These are phyloP conservation scores for Lasiosphaeria ovina DNA, from an alignment of 495 filamentous ascomycete genomes.

Conservation along the genomic window DNA sequence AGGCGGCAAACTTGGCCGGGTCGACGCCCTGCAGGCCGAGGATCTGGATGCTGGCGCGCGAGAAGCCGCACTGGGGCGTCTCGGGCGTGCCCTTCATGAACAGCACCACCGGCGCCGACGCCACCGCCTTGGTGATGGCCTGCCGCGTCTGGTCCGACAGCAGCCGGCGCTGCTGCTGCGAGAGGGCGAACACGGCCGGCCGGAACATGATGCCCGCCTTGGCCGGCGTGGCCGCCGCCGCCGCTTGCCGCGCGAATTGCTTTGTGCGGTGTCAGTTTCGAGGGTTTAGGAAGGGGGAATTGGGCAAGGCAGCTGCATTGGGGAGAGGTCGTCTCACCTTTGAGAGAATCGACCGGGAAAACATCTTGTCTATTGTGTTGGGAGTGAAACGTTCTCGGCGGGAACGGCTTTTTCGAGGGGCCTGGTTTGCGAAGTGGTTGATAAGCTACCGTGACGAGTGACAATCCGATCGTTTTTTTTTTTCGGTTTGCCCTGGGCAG, in stretches of 20 bases:
- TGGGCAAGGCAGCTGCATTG: background rate
- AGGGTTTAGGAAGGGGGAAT: background rate
- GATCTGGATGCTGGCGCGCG: constrained; percentile 90
- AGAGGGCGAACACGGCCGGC: constrained; percentile 29
- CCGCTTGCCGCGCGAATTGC: constrained; percentile 22
- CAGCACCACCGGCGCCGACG: constrained; percentile 83
- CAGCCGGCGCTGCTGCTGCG: constrained; percentile 50
- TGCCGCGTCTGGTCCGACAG: constrained; percentile 72
- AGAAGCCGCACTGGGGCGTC: constrained; percentile 97
- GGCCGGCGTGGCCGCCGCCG: constrained; percentile 9
- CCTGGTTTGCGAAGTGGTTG: too few relatives aligned
- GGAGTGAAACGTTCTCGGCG: background rate
- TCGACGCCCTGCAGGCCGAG: constrained; percentile 92
- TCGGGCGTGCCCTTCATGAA: constrained; percentile 99
- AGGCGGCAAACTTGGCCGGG: constrained; percentile 92
- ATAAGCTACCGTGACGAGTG: too few relatives aligned
- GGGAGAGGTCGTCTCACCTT: constrained; percentile 18
- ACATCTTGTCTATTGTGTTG: constrained; percentile 18
- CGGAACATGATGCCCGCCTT: constrained; percentile 6
- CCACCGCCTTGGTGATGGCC: constrained; percentile 85
- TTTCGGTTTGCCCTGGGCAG: too few relatives aligned
- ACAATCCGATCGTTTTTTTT: too few relatives aligned
- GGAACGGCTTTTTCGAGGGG: background rate
- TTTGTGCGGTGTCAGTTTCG: constrained; percentile 2
- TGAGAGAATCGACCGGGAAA: constrained; percentile 27